A percentile compares a stretch with the other conserved stretches of the same genome.
Evolutionary conservation across 345 rosid species (phyloP).

Genomic region (Gynandropsis gynandra): DNA sequence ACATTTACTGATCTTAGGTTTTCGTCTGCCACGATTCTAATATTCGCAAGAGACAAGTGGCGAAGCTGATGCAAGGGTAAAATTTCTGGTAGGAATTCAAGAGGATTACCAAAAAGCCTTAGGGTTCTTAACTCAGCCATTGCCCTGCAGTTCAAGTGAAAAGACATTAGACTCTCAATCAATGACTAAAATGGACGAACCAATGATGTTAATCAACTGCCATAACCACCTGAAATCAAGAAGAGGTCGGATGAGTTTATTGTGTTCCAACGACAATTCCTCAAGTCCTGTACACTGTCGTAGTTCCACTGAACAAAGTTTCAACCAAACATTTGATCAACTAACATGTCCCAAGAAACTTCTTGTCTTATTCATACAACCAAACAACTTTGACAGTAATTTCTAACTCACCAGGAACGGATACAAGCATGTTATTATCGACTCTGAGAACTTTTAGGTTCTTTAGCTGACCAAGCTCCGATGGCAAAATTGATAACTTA

Average conservation of each 20-base stretch:
- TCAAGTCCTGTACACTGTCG: conserved; percentile 74
- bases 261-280: conserved; percentile 91
- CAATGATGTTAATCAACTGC: conserved; percentile 16
- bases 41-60: conserved; percentile 87
- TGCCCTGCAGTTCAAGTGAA: conserved; percentile 62
- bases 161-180: conserved; percentile 31
- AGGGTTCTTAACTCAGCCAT: conserved; percentile 81
- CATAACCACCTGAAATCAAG: conserved; percentile 92
- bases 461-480: conserved; percentile 78
- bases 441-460: conserved; percentile 66
- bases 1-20: conserved; percentile 83
- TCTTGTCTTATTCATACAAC: no score
- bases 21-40: conserved; percentile 87
- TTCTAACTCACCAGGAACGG: conserved; percentile 85
- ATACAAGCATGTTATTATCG: conserved; percentile 68
- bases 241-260: conserved; percentile 91
- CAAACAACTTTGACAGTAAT: no score
- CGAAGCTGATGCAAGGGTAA: conserved; percentile 82
- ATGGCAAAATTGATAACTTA: conserved; percentile 69
- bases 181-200: conserved; percentile 9
- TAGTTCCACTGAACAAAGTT: conserved; percentile 66
- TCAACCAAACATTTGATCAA: conserved; percentile 24
- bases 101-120: conserved; percentile 90
- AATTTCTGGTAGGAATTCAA: conserved; percentile 97
- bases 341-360: background rate